Evolutionary conservation across 2,329 filamentous ascomycete genomes (phyloP).

Genomic region (Fusarium napiforme): DNA sequence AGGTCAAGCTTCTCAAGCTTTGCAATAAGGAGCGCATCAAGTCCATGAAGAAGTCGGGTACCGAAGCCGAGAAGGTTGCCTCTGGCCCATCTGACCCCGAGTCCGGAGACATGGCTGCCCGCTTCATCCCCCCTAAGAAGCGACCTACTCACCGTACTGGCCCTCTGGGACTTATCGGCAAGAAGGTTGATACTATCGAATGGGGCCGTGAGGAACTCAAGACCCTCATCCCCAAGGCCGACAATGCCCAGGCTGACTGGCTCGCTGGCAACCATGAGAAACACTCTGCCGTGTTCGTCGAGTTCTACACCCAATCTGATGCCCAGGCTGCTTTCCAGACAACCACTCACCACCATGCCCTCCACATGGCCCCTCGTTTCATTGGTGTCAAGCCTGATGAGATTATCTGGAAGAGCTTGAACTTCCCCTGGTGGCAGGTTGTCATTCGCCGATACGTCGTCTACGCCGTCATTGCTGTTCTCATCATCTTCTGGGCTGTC

Average conservation of each 20-base stretch:
- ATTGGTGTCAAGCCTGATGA: constrained; percentile 85
- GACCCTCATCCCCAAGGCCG: constrained; percentile 71
- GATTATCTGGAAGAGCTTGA: constrained; percentile 86
- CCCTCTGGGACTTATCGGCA: constrained; percentile 71
- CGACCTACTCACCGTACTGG: constrained; percentile 76
- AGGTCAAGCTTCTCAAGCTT: constrained; percentile 81
- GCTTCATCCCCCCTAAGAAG: constrained; percentile 74
- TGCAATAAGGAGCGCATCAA: constrained; percentile 54
- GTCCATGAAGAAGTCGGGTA: constrained; percentile 49
- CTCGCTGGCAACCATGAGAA: constrained; percentile 71
- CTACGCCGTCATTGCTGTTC: constrained; percentile 72
- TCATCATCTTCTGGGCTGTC: constrained; percentile 87
- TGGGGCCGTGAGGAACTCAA: constrained; percentile 73
- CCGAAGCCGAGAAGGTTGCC: constrained; percentile 31
- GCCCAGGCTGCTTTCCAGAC: constrained; percentile 89
- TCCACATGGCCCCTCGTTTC: constrained; percentile 86
- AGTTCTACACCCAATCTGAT: constrained; percentile 83
- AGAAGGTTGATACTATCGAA: constrained; percentile 84
- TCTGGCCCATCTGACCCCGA: constrained; percentile 70
- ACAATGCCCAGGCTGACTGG: constrained; percentile 71
- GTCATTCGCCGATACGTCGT: constrained; percentile 74
- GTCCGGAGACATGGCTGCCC: constrained; percentile 71
- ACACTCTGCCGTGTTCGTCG: constrained; percentile 86
- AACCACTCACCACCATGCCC: constrained; percentile 80
- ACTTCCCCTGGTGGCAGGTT: constrained; percentile 76